phyloP scores from a whole-genome alignment of 192 early-diverging fungal genomes.

The Podila minutissima region DNA sequence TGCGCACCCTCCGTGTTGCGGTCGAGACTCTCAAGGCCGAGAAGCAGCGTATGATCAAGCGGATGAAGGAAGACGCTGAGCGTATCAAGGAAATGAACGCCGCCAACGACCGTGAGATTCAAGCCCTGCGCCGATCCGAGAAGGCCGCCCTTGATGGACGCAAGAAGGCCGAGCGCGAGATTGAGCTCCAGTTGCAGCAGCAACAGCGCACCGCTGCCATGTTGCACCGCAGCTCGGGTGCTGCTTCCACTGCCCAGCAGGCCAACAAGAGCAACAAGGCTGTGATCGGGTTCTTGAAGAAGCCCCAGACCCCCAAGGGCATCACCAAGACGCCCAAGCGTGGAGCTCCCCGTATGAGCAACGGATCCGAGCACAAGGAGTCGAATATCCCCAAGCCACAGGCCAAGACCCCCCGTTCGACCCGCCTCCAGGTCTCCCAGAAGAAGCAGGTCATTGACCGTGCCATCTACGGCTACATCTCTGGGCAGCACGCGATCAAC shows the following conservation, averaged over 20 bases:
- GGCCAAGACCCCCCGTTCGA: constrained; percentile 18
- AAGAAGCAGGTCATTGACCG: constrained; percentile 66
- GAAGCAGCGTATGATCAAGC: constrained; percentile 78
- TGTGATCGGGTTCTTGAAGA: constrained; percentile 61
- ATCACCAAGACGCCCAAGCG: constrained; percentile 34
- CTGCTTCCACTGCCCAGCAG: constrained; percentile 48
- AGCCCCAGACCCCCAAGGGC: constrained; percentile 56
- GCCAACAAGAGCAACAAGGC: constrained; percentile 46
- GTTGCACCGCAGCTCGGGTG: constrained; percentile 54
- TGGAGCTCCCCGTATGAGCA: constrained; percentile 27
- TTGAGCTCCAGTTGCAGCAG: constrained; percentile 59
- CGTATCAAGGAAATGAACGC: constrained; percentile 68
- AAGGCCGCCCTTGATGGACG: constrained; percentile 57
- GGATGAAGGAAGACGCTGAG: constrained; percentile 75
- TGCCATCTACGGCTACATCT: constrained; percentile 64
- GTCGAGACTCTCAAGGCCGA: constrained; percentile 79
- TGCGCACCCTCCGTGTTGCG: constrained; percentile 70
- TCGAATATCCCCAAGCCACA: constrained; percentile 13
- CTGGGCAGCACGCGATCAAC: constrained; percentile 57
- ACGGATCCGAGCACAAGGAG: constrained; percentile 24
- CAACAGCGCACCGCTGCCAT: constrained; percentile 47
- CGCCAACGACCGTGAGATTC: constrained; percentile 65
- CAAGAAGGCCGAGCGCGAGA: constrained; percentile 62
- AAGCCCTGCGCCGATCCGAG: constrained; percentile 66
- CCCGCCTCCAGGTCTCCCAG: constrained; percentile 42